phyloP scores from a whole-genome alignment of 768 basidiomycete species.

The Lentinula guzmanii region DNA sequence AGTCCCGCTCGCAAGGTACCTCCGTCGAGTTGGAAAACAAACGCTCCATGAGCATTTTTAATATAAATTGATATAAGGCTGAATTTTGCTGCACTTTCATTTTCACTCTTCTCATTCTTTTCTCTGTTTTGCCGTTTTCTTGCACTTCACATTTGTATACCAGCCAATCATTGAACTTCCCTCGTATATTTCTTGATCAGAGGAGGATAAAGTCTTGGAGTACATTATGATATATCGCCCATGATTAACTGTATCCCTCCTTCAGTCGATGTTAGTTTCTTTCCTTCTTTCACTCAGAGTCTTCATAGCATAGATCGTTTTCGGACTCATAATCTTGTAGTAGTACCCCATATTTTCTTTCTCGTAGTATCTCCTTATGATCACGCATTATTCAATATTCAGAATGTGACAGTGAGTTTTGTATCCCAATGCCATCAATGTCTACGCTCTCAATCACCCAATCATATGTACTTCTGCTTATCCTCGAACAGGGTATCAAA shows the following conservation, averaged over 20 bases:
- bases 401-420: neutral
- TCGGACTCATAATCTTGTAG: neutral
- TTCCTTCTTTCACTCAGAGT: neutral
- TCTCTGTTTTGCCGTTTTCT: neutral
- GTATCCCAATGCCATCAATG: too few relatives aligned
- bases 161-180: neutral
- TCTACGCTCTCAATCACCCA: too few relatives aligned
- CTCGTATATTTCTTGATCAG: neutral
- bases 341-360: neutral
- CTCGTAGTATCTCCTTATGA: too few relatives aligned
- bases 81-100: neutral
- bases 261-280: neutral
- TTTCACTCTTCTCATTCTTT: neutral
- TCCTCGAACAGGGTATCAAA: too few relatives aligned
- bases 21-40: constrained; percentile 59
- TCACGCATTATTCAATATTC: too few relatives aligned
- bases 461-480: too few relatives aligned
- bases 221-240: neutral
- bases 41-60: neutral
- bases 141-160: neutral
- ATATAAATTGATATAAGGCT: neutral
- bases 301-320: neutral
- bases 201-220: neutral
- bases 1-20: constrained; percentile 32
- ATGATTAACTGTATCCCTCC: neutral